These are phyloP conservation scores for Passalora sequoiae DNA, from an alignment of 2,329 filamentous ascomycete species.

Conservation along the genomic window DNA sequence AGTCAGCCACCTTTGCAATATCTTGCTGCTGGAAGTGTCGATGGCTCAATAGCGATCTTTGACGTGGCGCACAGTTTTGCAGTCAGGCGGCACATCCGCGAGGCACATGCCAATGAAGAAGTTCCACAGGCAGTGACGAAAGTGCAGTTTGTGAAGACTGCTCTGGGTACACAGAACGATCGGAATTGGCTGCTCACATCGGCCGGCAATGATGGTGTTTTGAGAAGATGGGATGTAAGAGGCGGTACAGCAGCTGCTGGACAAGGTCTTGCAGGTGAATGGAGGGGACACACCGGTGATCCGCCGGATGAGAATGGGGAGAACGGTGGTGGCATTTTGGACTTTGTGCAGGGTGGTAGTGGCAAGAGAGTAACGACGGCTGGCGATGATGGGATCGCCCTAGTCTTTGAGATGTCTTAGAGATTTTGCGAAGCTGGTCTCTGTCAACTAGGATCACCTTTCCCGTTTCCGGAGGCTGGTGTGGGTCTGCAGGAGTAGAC, in stretches of 20 bases:
- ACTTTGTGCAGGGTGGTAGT: conserved; percentile 75
- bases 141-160: conserved; percentile 70
- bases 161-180: conserved; percentile 29
- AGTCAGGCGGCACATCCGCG: conserved; percentile 72
- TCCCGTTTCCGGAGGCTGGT: no score
- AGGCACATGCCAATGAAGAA: conserved; percentile 73
- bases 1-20: conserved; percentile 56
- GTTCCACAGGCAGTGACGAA: conserved; percentile 66
- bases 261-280: conserved; percentile 73
- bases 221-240: conserved; percentile 79
- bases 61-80: conserved; percentile 83
- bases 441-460: no score
- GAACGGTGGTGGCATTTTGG: conserved; percentile 81
- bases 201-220: conserved; percentile 86
- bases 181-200: conserved; percentile 68
- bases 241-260: conserved; percentile 62
- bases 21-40: conserved; percentile 59
- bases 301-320: conserved; percentile 48
- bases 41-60: conserved; percentile 72
- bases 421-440: no score
- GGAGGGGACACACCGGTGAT: conserved; percentile 75
- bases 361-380: conserved; percentile 78
- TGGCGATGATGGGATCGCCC: conserved; percentile 72
- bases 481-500: no score
- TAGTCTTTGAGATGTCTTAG: conserved; percentile 51